A percentile compares a stretch with the other conserved stretches of the same genome.
Evolutionary conservation across 371 early-diverging fungal species (phyloP).

Genomic region (Rhizomucor miehei): DNA sequence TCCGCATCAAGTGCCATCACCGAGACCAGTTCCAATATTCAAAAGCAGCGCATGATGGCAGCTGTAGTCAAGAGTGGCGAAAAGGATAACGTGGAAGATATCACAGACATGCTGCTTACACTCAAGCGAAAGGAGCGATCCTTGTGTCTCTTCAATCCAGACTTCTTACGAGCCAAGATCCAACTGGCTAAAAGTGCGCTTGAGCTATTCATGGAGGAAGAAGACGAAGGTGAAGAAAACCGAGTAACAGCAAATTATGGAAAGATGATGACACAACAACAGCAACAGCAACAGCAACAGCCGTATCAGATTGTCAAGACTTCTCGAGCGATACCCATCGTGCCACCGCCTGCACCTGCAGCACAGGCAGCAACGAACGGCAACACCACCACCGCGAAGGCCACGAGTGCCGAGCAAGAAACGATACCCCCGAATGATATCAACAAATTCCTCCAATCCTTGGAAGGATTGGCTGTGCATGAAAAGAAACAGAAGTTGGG

Average conservation of each 20-base stretch:
- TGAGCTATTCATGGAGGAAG: constrained; percentile 34
- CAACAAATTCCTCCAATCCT: constrained; percentile 21
- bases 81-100: constrained; percentile 25
- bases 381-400: background rate
- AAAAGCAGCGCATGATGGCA: constrained; percentile 24
- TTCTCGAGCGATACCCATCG: constrained; percentile 17
- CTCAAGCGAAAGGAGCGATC: constrained; percentile 46
- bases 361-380: no score
- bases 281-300: no score
- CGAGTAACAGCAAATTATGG: constrained; percentile 1
- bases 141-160: constrained; percentile 45
- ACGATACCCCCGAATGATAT: constrained; percentile 17
- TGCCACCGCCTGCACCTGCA: constrained; percentile 15
- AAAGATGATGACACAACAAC: background rate
- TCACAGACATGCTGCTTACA: constrained; percentile 46
- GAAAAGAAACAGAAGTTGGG: constrained; percentile 42
- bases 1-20: constrained; percentile 31
- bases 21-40: constrained; percentile 18
- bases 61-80: constrained; percentile 24
- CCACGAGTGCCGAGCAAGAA: background rate
- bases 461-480: constrained; percentile 22
- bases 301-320: constrained; percentile 3
- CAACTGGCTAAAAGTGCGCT: constrained; percentile 41
- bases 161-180: constrained; percentile 36
- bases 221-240: constrained; percentile 9